Evolutionary conservation across 2,329 filamentous ascomycete genomes (phyloP).

Genomic region (Tolypocladium cylindrosporum): DNA sequence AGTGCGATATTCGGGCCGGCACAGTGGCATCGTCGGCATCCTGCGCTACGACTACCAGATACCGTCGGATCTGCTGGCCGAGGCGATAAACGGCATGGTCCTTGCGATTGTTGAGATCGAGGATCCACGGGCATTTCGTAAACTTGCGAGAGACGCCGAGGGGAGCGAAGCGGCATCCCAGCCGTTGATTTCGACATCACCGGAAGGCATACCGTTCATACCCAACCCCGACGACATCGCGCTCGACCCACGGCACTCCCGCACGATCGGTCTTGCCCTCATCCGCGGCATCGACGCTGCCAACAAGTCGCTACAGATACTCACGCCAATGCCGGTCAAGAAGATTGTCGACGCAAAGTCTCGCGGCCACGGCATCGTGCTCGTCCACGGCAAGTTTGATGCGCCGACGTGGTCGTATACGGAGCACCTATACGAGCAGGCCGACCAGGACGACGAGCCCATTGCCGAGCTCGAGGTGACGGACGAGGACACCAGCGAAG

Average conservation of each 20-base stretch:
- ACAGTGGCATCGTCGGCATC: constrained; percentile 51
- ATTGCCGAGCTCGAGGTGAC: constrained; percentile 18
- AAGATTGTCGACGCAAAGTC: constrained; percentile 28
- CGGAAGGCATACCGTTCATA: constrained; percentile 54
- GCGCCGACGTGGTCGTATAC: constrained; percentile 60
- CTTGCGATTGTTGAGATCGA: constrained; percentile 57
- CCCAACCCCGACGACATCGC: constrained; percentile 39
- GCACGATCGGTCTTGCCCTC: constrained; percentile 54
- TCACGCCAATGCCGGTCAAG: constrained; percentile 46
- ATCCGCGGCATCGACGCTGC: constrained; percentile 57
- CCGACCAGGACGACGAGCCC: constrained; percentile 18
- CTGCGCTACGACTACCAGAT: constrained; percentile 58
- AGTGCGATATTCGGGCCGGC: constrained; percentile 45
- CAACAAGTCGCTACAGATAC: constrained; percentile 46
- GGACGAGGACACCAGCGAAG: constrained; percentile 24
- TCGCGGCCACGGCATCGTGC: constrained; percentile 41
- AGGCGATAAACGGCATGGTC: constrained; percentile 61
- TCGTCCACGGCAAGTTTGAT: constrained; percentile 61
- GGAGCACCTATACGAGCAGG: constrained; percentile 44
- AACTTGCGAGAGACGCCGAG: constrained; percentile 8
- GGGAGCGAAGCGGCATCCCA: background rate
- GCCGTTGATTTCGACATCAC: constrained; percentile 12
- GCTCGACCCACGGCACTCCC: constrained; percentile 50
- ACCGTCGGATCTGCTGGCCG: constrained; percentile 45
- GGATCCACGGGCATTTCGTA: constrained; percentile 36